Evolutionary conservation across 2,329 filamentous ascomycete genomes (phyloP).

Genomic region (Bipolaris cookei): DNA sequence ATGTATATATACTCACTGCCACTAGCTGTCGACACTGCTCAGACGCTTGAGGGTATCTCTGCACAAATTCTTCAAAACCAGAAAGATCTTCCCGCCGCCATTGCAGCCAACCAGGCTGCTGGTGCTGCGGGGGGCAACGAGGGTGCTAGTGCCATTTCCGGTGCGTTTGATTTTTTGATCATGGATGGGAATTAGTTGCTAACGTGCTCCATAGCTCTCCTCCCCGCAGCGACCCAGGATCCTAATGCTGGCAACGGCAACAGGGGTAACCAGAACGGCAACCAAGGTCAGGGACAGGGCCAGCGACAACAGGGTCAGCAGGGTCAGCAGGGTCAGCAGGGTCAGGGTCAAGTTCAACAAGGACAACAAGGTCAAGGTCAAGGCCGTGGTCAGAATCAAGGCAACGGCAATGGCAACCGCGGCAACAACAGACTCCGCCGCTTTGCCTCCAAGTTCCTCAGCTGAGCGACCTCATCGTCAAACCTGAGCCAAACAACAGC

Average conservation of each 20-base stretch:
- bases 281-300: background rate
- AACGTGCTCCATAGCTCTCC: conserved; percentile 21
- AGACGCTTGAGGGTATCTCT: conserved; percentile 55
- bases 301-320: conserved; percentile 3
- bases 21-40: conserved; percentile 54
- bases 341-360: background rate
- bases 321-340: background rate
- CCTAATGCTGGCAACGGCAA: conserved; percentile 18
- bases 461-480: background rate
- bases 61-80: conserved; percentile 60
- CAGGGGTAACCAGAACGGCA: conserved; percentile 16
- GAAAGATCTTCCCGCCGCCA: conserved; percentile 57
- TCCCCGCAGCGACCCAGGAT: conserved; percentile 19
- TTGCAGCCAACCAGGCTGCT: conserved; percentile 55
- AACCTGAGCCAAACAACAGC: background rate
- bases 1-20: conserved; percentile 30
- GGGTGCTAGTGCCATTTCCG: conserved; percentile 51
- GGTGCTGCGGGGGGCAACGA: conserved; percentile 48
- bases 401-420: conserved; percentile 1
- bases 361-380: background rate
- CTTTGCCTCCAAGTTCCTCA: conserved; percentile 11
- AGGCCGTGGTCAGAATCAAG: background rate
- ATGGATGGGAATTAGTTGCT: conserved; percentile 2
- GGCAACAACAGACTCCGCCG: conserved; percentile 6
- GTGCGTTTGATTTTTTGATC: conserved; percentile 36